A percentile compares a stretch with the other conserved stretches of the same genome.
Conservation (phyloP, 345 rosid genomes). For the Litchi chinensis region DNA sequence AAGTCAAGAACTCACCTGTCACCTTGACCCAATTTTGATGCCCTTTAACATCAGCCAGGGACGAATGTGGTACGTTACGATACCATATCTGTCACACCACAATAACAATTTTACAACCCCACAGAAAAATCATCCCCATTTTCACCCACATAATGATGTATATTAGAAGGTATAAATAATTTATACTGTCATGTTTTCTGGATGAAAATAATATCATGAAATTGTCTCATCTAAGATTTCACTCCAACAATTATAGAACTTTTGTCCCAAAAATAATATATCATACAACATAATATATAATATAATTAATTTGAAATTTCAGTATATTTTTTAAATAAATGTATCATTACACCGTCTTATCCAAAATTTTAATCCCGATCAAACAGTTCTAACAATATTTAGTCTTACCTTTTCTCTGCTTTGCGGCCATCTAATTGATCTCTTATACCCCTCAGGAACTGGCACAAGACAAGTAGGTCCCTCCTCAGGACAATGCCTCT, state of each 20-base stretch:
- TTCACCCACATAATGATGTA: too few species aligned
- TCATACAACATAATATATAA: too few species aligned
- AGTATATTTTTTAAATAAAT: too few species aligned
- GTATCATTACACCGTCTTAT: too few species aligned
- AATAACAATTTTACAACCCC: constrained; percentile 7
- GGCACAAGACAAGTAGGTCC: constrained; percentile 76
- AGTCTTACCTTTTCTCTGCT: constrained; percentile 80
- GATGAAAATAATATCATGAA: too few species aligned
- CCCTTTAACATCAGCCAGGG: constrained; percentile 81
- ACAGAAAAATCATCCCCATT: too few species aligned
- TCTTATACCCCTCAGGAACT: constrained; percentile 70
- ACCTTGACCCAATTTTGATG: constrained; percentile 98
- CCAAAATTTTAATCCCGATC: background rate
- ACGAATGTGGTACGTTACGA: constrained; percentile 81
- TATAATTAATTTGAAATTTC: too few species aligned
- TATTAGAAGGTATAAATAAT: too few species aligned
- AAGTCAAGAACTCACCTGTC: constrained; percentile 86
- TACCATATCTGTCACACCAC: constrained; percentile 80
- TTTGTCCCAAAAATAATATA: too few species aligned
- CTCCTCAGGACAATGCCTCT: constrained; percentile 92
- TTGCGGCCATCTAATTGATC: constrained; percentile 70
- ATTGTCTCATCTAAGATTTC: too few species aligned
- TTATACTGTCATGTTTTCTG: too few species aligned
- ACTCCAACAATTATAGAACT: too few species aligned
- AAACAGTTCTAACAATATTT: background rate